Percentiles rank a stretch among this genome's conserved stretches.
phyloP scores from a whole-genome alignment of 495 filamentous ascomycete species.

The Annulohypoxylon stygium region DNA sequence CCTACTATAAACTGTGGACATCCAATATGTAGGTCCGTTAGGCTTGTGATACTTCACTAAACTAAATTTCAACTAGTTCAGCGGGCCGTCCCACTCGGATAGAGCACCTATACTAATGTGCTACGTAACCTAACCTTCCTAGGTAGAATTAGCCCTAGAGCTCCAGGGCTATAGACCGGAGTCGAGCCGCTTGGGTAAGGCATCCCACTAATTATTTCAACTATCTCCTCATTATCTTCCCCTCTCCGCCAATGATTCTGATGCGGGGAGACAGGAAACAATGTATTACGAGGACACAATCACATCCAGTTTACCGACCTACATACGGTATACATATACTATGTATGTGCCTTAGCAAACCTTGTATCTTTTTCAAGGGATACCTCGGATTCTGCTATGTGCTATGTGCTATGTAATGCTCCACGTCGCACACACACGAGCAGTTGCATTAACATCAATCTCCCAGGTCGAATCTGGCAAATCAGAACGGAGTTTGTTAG shows the following conservation, averaged over 20 bases:
- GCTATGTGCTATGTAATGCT: slow-evolving; percentile 14
- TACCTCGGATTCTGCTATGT: slow-evolving; percentile 16
- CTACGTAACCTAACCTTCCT: slow-evolving; percentile 10
- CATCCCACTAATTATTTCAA: background rate
- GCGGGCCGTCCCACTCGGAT: slow-evolving; percentile 39
- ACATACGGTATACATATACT: background rate
- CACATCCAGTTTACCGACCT: background rate
- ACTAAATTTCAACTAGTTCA: slow-evolving; percentile 21
- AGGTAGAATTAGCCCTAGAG: background rate
- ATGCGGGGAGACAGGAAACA: slow-evolving; percentile 25
- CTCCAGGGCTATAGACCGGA: background rate
- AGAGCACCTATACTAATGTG: slow-evolving; percentile 10
- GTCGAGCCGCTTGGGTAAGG: slow-evolving; percentile 6
- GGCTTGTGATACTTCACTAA: slow-evolving; percentile 18
- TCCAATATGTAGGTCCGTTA: slow-evolving; percentile 9
- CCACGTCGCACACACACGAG: slow-evolving; percentile 31
- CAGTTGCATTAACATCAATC: slow-evolving; percentile 35
- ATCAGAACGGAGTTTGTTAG: slow-evolving; percentile 8
- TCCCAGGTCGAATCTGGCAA: slow-evolving; percentile 3
- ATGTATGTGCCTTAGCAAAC: background rate
- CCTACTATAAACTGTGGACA: background rate
- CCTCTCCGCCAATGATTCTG: slow-evolving; percentile 10
- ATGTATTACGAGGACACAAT: slow-evolving; percentile 13
- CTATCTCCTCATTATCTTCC: too few relatives aligned
- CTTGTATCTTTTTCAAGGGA: slow-evolving; percentile 38